Evolutionary conservation across 441 rosid genomes (phyloP).

Genomic region (Euphorbia celastroides): DNA sequence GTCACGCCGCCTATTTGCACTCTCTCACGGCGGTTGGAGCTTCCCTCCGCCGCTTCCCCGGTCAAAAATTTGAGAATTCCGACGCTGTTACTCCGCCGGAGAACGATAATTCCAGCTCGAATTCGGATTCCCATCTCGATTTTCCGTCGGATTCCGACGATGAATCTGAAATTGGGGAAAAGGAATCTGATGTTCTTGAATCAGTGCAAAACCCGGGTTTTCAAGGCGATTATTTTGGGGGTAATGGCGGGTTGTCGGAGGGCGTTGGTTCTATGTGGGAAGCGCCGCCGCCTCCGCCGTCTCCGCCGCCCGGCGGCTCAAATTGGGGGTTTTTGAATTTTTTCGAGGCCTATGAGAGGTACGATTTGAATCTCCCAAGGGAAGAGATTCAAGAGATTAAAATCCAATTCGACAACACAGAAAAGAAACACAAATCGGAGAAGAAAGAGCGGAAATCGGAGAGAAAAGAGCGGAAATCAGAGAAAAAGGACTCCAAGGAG

Average conservation of each 20-base stretch:
- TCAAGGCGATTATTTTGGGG: slow-evolving; percentile 10
- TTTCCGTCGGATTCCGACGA: slow-evolving; percentile 41
- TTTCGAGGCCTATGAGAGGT: slow-evolving; percentile 47
- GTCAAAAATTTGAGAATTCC: slow-evolving; percentile 19
- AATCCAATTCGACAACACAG: slow-evolving; percentile 32
- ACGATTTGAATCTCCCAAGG: slow-evolving; percentile 51
- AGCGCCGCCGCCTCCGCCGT: slow-evolving; percentile 81
- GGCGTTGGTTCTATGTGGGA: slow-evolving; percentile 50
- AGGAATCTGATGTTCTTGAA: slow-evolving; percentile 27
- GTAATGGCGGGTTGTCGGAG: not conserved
- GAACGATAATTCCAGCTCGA: no score
- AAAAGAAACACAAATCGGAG: slow-evolving; percentile 19
- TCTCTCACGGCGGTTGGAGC: slow-evolving; percentile 57
- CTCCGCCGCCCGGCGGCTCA: slow-evolving; percentile 61
- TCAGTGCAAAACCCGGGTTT: slow-evolving; percentile 33
- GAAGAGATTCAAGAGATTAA: slow-evolving; percentile 72
- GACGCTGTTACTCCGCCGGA: no score
- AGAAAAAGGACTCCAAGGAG: slow-evolving; percentile 17
- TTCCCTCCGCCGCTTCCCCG: slow-evolving; percentile 45
- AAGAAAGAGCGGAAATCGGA: slow-evolving; percentile 34
- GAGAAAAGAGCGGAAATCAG: slow-evolving; percentile 33
- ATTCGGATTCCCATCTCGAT: slow-evolving; percentile 34
- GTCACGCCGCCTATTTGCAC: slow-evolving; percentile 55
- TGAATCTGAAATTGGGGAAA: slow-evolving; percentile 42
- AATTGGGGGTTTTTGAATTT: slow-evolving; percentile 75